Conservation (phyloP, 1,284 basidiomycete species). For the Phylloporus sp. region DNA sequence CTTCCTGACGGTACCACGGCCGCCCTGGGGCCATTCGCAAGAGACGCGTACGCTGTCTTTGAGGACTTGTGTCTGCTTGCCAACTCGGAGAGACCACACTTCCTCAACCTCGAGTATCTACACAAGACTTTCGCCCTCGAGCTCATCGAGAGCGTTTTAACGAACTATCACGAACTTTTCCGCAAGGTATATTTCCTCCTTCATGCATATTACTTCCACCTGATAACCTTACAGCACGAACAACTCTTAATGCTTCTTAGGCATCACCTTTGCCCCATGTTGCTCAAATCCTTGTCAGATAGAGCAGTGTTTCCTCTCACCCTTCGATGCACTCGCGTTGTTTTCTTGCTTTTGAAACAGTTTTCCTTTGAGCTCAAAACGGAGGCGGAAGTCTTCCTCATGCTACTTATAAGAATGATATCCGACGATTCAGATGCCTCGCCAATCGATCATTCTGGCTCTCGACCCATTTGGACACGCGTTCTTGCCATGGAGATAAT, state of each 20-base stretch:
- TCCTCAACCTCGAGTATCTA: conserved; percentile 85
- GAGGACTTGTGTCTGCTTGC: conserved; percentile 90
- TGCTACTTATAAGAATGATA: conserved; percentile 81
- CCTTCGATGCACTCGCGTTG: conserved; percentile 89
- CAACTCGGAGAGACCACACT: conserved; percentile 83
- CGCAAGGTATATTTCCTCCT: conserved; percentile 62
- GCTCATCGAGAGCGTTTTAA: conserved; percentile 95
- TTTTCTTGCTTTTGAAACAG: conserved; percentile 92
- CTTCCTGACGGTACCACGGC: conserved; percentile 73
- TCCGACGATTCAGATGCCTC: conserved; percentile 66
- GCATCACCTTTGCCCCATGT: conserved; percentile 89
- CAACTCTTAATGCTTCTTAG: conserved; percentile 87
- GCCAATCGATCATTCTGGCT: conserved; percentile 46
- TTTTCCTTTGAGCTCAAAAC: conserved; percentile 84
- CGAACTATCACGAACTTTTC: conserved; percentile 91
- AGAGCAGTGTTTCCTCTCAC: conserved; percentile 87
- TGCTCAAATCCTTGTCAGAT: conserved; percentile 87
- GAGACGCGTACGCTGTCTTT: conserved; percentile 89
- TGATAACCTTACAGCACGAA: conserved; percentile 60
- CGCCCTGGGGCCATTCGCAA: conserved; percentile 77
- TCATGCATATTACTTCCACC: neutral
- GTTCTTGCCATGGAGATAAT: conserved; percentile 92
- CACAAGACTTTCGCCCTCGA: conserved; percentile 96
- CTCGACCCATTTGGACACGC: conserved; percentile 84
- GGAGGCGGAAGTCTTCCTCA: conserved; percentile 87